Base-by-base conservation (phyloP, 2,329 filamentous ascomycete species). In the Graphiopsis chlorocephala region DNA sequence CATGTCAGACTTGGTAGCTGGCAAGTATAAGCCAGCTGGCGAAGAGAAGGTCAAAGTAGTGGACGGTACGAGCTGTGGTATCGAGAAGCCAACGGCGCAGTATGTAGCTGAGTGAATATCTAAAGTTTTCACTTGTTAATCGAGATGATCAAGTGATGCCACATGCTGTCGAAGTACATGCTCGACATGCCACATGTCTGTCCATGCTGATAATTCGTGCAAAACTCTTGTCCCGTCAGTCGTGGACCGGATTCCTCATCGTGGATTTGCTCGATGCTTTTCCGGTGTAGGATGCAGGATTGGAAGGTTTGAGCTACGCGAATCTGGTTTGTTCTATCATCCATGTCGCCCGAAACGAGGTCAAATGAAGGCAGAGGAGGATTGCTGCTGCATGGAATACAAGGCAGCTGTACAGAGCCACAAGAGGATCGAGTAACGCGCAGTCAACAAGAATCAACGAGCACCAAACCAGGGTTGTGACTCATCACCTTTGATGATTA, bases 1-100 rank as follows among this genome's bases (percentile, higher is more conserved):
- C 61, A 72, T 72, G 71, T 45, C 52, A 31, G 71, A 72, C 63
- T 50, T 72, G 14, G 65, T 72, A 28, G 53, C 47, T 23, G 71
- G 71, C 28, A 64, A 66, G 61, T 72, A 71, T 57, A 69, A 63
- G 66, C 65, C 66, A 42, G 33, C 26, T 26, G 71, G 69, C 12
- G 71, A 72, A 55, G 71, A 68, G 29, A 58, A 69, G 20, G 70
- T 72, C 10, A 64, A 56, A 29, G 66, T 72, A 15, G 68, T 38
- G n/a, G 69, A 72, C 68, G 71, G 71, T 12, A 69, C 66, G 42
- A 47, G 60, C 7, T 71, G 65, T 65, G 70, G 71, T 23, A 69
- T 69, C 48, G 45, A 52, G 33, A 67, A 56, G 52, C 70, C 70
- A n/a, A 65, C 64, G 25, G 64, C 26, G 12, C 60, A 67, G 55